Percentiles rank a stretch among this genome's conserved stretches.
These are phyloP conservation scores for Chrysochromulina tobinii DNA, from an alignment of 78 protist species.

Conservation along the genomic window DNA sequence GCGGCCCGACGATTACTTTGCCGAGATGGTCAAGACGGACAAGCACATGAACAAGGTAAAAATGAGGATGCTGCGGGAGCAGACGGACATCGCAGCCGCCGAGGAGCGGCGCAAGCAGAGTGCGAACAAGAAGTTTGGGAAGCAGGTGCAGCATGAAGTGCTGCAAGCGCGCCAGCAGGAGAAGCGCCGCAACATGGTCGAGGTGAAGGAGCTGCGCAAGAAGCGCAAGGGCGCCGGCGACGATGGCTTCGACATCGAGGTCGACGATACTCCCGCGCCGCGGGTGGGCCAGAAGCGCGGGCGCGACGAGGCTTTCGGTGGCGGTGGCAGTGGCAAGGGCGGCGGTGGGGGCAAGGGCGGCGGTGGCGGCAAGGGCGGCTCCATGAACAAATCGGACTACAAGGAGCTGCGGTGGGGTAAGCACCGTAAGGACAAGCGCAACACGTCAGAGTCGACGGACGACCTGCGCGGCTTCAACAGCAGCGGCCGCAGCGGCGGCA, in stretches of 20 bases:
- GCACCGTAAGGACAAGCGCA: background rate
- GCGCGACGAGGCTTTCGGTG: too few species aligned
- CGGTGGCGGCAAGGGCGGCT: background rate
- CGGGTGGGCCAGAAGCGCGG: background rate
- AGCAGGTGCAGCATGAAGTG: background rate
- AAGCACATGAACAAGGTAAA: conserved; percentile 76
- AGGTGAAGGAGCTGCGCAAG: too few species aligned
- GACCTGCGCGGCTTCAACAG: conserved; percentile 4
- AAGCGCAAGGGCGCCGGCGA: background rate
- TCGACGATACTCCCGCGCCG: background rate
- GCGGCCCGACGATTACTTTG: conserved; percentile 87
- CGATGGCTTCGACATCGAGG: background rate
- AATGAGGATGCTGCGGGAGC: conserved; percentile 48
- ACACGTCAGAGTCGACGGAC: background rate
- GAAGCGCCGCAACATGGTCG: too few species aligned
- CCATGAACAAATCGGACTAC: background rate
- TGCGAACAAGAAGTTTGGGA: conserved; percentile 66
- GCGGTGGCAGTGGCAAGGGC: too few species aligned
- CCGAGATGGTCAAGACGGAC: conserved; percentile 92
- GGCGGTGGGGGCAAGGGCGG: background rate
- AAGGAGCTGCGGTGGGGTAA: background rate
- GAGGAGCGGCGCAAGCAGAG: conserved; percentile 67
- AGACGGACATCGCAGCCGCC: conserved; percentile 54
- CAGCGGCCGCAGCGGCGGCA: background rate
- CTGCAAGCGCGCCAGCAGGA: too few species aligned